phyloP scores from a whole-genome alignment of 2,329 filamentous ascomycete genomes.

The Mariannaea elegans region DNA sequence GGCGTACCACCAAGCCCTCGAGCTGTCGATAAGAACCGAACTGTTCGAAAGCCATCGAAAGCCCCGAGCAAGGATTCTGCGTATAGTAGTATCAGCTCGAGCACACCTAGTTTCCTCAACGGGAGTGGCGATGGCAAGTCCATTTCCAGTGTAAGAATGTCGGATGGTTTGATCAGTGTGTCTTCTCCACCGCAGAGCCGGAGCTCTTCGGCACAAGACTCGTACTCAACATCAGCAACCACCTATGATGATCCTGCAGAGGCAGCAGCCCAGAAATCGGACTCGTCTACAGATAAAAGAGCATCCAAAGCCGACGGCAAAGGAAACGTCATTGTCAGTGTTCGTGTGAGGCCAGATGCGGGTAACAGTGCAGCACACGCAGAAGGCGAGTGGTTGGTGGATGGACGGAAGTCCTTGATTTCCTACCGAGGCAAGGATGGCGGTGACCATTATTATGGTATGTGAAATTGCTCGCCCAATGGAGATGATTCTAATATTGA shows the following conservation, averaged over 20 bases:
- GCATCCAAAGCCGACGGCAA: slow-evolving; percentile 75
- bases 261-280: slow-evolving; percentile 46
- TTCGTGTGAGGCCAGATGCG: slow-evolving; percentile 87
- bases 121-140: slow-evolving; percentile 81
- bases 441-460: slow-evolving; percentile 93
- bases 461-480: slow-evolving; percentile 38
- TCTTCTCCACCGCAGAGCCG: slow-evolving; percentile 88
- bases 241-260: slow-evolving; percentile 85
- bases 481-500: slow-evolving; percentile 28
- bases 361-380: slow-evolving; percentile 67
- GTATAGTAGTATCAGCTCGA: slow-evolving; percentile 56
- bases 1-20: slow-evolving; percentile 72
- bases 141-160: slow-evolving; percentile 72
- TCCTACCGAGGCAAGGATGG: slow-evolving; percentile 88
- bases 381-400: slow-evolving; percentile 91
- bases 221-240: slow-evolving; percentile 89
- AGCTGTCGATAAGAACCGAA: slow-evolving; percentile 57
- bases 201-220: slow-evolving; percentile 91
- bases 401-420: slow-evolving; percentile 82
- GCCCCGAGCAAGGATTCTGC: slow-evolving; percentile 62
- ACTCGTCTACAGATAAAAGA: slow-evolving; percentile 53
- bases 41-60: slow-evolving; percentile 60
- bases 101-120: slow-evolving; percentile 79
- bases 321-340: slow-evolving; percentile 95
- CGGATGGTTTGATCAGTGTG: slow-evolving; percentile 78